These are phyloP conservation scores for Monosporozyma solicola DNA, from an alignment of 805 yeast species.

Conservation along the genomic window DNA sequence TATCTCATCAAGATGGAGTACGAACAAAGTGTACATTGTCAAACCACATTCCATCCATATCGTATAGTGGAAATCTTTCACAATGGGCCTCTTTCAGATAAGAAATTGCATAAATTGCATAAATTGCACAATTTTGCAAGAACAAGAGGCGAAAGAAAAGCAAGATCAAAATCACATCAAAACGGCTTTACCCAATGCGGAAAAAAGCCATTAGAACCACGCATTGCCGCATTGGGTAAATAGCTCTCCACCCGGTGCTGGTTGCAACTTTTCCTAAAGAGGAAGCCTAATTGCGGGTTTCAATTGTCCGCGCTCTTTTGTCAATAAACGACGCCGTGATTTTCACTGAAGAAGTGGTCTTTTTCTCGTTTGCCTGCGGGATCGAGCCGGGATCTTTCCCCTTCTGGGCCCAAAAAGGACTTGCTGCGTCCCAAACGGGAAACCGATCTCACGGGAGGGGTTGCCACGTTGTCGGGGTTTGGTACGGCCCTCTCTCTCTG, in stretches of 20 bases:
- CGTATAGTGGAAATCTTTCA: too few species aligned
- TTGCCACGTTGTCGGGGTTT: background rate
- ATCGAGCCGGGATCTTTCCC: background rate
- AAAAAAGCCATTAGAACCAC: too few species aligned
- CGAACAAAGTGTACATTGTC: too few species aligned
- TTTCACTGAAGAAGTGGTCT: background rate
- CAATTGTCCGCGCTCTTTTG: background rate
- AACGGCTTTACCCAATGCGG: too few species aligned
- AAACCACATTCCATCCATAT: too few species aligned
- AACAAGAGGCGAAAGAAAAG: too few species aligned
- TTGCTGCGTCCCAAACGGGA: background rate
- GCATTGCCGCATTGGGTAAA: too few species aligned
- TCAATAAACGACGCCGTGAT: background rate
- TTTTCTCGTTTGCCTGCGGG: background rate
- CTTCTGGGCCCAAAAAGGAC: background rate
- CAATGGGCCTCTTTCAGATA: too few species aligned
- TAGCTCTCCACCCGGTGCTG: background rate
- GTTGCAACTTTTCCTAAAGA: background rate
- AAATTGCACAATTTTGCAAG: too few species aligned
- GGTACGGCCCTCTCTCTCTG: background rate
- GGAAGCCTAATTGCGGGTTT: background rate
- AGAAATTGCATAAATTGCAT: too few species aligned
- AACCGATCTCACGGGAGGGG: background rate
- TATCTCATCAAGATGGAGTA: too few species aligned
- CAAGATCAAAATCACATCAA: too few species aligned